phyloP scores from a whole-genome alignment of 768 basidiomycete genomes.

The Mycena alexandri region DNA sequence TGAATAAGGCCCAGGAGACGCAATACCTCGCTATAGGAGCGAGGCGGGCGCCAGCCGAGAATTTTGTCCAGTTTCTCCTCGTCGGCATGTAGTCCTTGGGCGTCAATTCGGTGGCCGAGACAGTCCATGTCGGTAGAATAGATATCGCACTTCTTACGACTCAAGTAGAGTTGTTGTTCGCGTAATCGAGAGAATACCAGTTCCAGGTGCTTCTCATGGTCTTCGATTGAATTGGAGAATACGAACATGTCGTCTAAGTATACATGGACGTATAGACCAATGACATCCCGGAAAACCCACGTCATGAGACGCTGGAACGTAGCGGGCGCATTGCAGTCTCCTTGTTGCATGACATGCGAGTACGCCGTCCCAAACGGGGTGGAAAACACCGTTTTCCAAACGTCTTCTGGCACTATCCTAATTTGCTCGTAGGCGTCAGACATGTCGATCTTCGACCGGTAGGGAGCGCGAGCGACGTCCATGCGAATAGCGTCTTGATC shows the following conservation, averaged over 20 bases:
- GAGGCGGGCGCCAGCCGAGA: neutral
- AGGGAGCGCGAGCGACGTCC: too few relatives aligned
- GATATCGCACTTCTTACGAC: constrained; percentile 41
- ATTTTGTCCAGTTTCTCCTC: constrained; percentile 24
- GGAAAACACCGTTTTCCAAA: constrained; percentile 44
- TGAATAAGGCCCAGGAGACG: constrained; percentile 1
- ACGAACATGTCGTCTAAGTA: constrained; percentile 63
- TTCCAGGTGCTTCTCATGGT: constrained; percentile 51
- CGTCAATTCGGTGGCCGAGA: constrained; percentile 44
- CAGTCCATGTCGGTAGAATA: constrained; percentile 40
- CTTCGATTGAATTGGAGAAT: constrained; percentile 50
- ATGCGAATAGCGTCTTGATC: too few relatives aligned
- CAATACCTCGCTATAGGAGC: neutral
- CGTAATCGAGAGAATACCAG: constrained; percentile 47
- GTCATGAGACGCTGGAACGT: constrained; percentile 63
- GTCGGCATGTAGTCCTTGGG: constrained; percentile 47
- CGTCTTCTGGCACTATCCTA: constrained; percentile 38
- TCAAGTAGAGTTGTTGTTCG: constrained; percentile 47
- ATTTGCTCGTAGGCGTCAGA: constrained; percentile 53
- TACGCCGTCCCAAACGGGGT: constrained; percentile 29
- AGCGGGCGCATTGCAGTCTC: constrained; percentile 55
- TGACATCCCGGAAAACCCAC: constrained; percentile 50
- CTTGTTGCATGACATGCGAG: constrained; percentile 38
- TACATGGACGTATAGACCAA: constrained; percentile 55
- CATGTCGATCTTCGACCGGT: constrained; percentile 43